These are phyloP conservation scores for Ehretia macrophylla DNA, from an alignment of 257 asterid genomes.

Conservation along the genomic window DNA sequence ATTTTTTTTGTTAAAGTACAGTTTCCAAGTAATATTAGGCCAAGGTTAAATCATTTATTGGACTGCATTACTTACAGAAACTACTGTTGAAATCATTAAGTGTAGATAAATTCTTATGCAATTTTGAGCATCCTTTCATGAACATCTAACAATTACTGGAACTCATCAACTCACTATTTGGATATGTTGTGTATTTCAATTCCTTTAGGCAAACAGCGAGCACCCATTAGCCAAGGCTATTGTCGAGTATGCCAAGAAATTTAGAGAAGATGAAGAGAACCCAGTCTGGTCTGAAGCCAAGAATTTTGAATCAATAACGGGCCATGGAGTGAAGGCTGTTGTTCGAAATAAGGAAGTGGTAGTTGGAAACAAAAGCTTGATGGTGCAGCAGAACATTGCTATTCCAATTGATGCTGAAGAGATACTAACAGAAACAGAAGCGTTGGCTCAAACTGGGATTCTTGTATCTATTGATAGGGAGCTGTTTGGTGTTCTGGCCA, in stretches of 20 bases:
- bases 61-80: too few species aligned
- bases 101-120: too few species aligned
- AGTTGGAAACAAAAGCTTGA: constrained; percentile 71
- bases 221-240: constrained; percentile 85
- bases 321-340: constrained; percentile 79
- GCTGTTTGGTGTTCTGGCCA: constrained; percentile 51
- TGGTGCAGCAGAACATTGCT: constrained; percentile 36
- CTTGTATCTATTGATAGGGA: constrained; percentile 60
- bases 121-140: too few species aligned
- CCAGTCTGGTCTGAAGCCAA: constrained; percentile 49
- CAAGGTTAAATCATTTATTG: too few species aligned
- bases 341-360: constrained; percentile 61
- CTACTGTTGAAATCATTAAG: too few species aligned
- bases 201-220: constrained; percentile 68
- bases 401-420: constrained; percentile 63
- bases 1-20: too few species aligned
- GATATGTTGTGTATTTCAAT: background rate
- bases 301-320: constrained; percentile 67
- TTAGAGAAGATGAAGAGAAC: constrained; percentile 43
- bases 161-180: background rate
- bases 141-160: too few species aligned
- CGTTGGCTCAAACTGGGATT: constrained; percentile 65
- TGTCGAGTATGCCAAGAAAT: constrained; percentile 50
- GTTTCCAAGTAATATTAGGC: too few species aligned
- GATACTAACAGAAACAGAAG: constrained; percentile 49